Evolutionary conservation across 1,139 yeast species (phyloP).

Genomic region (Debaryomycetaceae sp.): DNA sequence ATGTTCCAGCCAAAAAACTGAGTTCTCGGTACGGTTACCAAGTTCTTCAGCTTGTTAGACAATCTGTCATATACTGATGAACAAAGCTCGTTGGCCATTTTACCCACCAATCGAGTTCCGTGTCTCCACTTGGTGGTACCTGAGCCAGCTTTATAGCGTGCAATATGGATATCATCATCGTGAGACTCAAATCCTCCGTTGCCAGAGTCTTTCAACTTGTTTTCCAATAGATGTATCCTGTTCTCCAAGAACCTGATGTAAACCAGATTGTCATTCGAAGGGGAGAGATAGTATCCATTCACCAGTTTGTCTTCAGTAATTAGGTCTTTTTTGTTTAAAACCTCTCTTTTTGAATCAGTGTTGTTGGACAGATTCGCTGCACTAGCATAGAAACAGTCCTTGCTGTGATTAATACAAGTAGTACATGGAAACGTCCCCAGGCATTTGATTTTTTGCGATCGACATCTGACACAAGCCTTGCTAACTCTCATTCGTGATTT

Average conservation of each 20-base stretch:
- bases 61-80: slow-evolving; percentile 33
- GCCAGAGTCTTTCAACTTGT: slow-evolving; percentile 17
- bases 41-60: slow-evolving; percentile 32
- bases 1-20: slow-evolving; percentile 69
- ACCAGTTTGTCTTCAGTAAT: no score
- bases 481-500: slow-evolving; percentile 40
- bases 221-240: slow-evolving; percentile 39
- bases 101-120: slow-evolving; percentile 47
- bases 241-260: slow-evolving; percentile 37
- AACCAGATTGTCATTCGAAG: slow-evolving; percentile 9
- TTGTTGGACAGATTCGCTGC: neutral
- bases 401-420: slow-evolving; percentile 44
- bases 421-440: slow-evolving; percentile 55
- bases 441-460: slow-evolving; percentile 60
- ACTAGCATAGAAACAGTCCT: slow-evolving; percentile 31
- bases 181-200: slow-evolving; percentile 13
- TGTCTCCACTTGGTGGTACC: slow-evolving; percentile 46
- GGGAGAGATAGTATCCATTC: neutral
- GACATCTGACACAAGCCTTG: slow-evolving; percentile 60
- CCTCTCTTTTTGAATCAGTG: no score
- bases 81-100: slow-evolving; percentile 47
- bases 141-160: slow-evolving; percentile 4
- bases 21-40: slow-evolving; percentile 48
- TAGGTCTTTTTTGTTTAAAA: no score
- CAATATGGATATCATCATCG: neutral